Evolutionary conservation across 345 rosid genomes (phyloP).

Genomic region (Pugionium dolabratum): DNA sequence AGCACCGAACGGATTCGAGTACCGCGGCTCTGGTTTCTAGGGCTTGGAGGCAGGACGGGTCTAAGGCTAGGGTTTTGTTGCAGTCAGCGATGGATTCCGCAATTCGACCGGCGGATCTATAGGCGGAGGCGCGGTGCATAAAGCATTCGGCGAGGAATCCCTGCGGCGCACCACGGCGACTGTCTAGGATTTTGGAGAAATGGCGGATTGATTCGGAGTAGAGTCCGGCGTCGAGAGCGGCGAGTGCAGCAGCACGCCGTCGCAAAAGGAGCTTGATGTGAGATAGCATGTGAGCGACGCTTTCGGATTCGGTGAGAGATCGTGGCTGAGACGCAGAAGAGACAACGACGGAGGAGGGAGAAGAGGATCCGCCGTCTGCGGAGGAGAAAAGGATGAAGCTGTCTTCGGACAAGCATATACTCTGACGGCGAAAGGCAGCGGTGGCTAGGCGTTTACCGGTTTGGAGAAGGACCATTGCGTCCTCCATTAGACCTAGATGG

Average conservation of each 20-base stretch:
- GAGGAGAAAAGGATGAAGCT: constrained; percentile 64
- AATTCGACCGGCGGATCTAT: constrained; percentile 70
- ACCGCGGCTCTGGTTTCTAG: constrained; percentile 82
- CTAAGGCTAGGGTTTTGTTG: constrained; percentile 79
- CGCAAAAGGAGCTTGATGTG: constrained; percentile 87
- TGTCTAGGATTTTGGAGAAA: constrained; percentile 84
- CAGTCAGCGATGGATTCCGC: constrained; percentile 93
- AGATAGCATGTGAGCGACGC: constrained; percentile 64
- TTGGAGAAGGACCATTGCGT: constrained; percentile 95
- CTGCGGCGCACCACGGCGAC: constrained; percentile 87
- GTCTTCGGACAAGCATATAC: constrained; percentile 84
- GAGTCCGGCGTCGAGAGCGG: constrained; percentile 88
- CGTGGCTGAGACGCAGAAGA: constrained; percentile 62
- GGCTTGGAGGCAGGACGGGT: constrained; percentile 83
- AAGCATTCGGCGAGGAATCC: constrained; percentile 87
- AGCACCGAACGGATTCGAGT: constrained; percentile 73
- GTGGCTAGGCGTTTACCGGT: constrained; percentile 92
- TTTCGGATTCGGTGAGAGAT: constrained; percentile 53
- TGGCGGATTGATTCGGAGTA: constrained; percentile 91
- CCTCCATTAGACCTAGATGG: constrained; percentile 95
- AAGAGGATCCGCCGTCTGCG: constrained; percentile 32
- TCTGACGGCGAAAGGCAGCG: constrained; percentile 95
- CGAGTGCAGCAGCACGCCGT: constrained; percentile 87
- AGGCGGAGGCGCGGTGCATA: constrained; percentile 84
- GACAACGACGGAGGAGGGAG: constrained; percentile 34